These are phyloP conservation scores for Gymnopilus dilepis DNA, from an alignment of 768 basidiomycete genomes.

Conservation along the genomic window DNA sequence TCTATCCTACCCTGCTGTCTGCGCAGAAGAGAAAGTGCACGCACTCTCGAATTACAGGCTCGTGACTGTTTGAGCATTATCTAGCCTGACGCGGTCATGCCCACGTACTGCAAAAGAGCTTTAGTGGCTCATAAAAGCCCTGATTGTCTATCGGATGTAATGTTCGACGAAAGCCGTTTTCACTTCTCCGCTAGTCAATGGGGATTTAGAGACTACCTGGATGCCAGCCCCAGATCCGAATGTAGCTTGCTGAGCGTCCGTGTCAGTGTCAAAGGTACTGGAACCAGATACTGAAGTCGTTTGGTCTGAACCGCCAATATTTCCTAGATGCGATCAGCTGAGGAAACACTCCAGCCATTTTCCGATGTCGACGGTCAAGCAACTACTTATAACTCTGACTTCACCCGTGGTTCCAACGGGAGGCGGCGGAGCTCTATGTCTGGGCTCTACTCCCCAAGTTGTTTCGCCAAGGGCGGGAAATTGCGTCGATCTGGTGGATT, in stretches of 20 bases:
- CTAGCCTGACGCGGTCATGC: slow-evolving; percentile 49
- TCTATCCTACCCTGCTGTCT: slow-evolving; percentile 47
- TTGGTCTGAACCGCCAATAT: slow-evolving; percentile 4
- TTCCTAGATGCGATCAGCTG: slow-evolving; percentile 50
- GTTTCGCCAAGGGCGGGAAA: slow-evolving; percentile 66
- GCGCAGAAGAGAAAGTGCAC: slow-evolving; percentile 52
- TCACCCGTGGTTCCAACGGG: slow-evolving; percentile 71
- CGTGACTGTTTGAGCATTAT: slow-evolving; percentile 44
- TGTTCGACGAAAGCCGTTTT: slow-evolving; percentile 54
- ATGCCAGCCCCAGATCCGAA: slow-evolving; percentile 39
- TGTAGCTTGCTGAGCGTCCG: slow-evolving; percentile 69
- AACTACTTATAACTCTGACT: slow-evolving; percentile 57
- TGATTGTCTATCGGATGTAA: slow-evolving; percentile 73
- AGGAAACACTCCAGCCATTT: slow-evolving; percentile 54
- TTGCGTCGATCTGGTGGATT: slow-evolving; percentile 65
- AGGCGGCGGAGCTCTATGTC: slow-evolving; percentile 71
- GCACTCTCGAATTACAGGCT: slow-evolving; percentile 52
- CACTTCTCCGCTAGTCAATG: slow-evolving; percentile 43
- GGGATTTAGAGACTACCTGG: slow-evolving; percentile 40
- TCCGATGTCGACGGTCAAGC: slow-evolving; percentile 69
- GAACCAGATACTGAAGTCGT: no score
- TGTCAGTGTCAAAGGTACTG: slow-evolving; percentile 72
- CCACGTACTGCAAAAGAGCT: slow-evolving; percentile 59
- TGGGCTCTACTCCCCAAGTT: slow-evolving; percentile 60
- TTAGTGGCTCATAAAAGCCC: slow-evolving; percentile 59